Conservation (phyloP, 495 filamentous ascomycete genomes). For the Tuber umbilicatum region DNA sequence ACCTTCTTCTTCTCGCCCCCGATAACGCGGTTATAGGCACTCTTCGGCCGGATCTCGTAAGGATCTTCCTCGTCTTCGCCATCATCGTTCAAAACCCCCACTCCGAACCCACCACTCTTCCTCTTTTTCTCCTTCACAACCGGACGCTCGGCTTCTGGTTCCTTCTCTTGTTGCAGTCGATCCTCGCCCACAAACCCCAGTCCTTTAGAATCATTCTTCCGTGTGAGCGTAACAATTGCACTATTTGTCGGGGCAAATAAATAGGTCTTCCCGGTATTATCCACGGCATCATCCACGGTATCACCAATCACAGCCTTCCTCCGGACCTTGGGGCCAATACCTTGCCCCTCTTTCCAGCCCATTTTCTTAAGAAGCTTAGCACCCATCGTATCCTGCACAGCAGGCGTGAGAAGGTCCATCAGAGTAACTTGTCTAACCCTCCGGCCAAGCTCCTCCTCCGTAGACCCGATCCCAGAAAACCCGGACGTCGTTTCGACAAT, state of each 20-base stretch:
- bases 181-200: constrained; percentile 70
- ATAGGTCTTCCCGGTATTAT: constrained; percentile 50
- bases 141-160: not conserved
- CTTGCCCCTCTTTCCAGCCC: constrained; percentile 94
- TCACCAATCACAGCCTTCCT: constrained; percentile 59
- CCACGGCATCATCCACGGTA: constrained; percentile 43
- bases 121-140: constrained; percentile 49
- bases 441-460: constrained; percentile 51
- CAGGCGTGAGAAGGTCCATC: constrained; percentile 64
- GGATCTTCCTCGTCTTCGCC: constrained; percentile 97
- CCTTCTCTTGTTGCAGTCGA: constrained; percentile 45
- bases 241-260: constrained; percentile 88
- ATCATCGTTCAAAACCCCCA: constrained; percentile 86
- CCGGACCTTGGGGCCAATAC: constrained; percentile 81
- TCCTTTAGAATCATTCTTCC: constrained; percentile 74
- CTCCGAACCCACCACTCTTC: constrained; percentile 65
- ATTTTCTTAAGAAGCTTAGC: constrained; percentile 80
- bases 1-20: constrained; percentile 79
- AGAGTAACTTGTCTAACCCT: constrained; percentile 50
- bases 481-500: constrained; percentile 62
- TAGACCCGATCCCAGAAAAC: constrained; percentile 72
- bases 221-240: constrained; percentile 63
- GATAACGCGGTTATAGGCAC: constrained; percentile 80
- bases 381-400: constrained; percentile 79
- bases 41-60: constrained; percentile 82